Percentiles rank a stretch among this genome's conserved stretches.
Conservation (phyloP, 495 filamentous ascomycete genomes). For the Apodospora peruviana region DNA sequence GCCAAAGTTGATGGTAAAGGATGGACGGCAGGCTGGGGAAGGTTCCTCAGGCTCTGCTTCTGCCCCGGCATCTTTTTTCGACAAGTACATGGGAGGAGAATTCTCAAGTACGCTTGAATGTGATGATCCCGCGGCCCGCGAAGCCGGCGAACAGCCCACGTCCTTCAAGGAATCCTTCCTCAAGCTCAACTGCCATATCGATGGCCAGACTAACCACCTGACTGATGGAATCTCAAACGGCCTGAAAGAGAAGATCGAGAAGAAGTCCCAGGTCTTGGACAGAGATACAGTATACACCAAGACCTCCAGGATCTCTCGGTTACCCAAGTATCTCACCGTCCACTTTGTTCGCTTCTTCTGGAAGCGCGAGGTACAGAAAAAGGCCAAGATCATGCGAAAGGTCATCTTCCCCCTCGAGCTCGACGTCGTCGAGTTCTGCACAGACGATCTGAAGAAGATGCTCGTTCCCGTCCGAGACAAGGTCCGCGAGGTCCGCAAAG, state of each 20-base stretch:
- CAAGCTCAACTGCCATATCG: conserved; percentile 95
- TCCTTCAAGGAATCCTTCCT: conserved; percentile 69
- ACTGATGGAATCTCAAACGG: conserved; percentile 78
- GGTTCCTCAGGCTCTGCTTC: conserved; percentile 37
- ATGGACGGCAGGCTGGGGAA: conserved; percentile 17
- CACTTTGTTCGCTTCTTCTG: conserved; percentile 99
- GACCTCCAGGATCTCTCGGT: conserved; percentile 74
- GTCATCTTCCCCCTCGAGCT: conserved; percentile 92
- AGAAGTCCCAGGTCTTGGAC: conserved; percentile 70
- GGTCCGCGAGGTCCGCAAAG: conserved; percentile 91
- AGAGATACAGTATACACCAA: conserved; percentile 83
- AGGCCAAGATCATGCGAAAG: conserved; percentile 99
- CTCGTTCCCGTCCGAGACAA: conserved; percentile 90
- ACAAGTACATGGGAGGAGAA: conserved; percentile 80
- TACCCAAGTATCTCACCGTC: conserved; percentile 93
- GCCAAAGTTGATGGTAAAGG: conserved; percentile 67
- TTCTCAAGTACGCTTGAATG: conserved; percentile 75
- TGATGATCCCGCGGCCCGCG: conserved; percentile 71
- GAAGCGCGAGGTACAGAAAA: conserved; percentile 90
- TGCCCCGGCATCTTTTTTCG: conserved; percentile 63
- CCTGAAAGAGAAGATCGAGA: conserved; percentile 85
- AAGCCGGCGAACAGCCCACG: conserved; percentile 67
- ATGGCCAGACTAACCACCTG: conserved; percentile 76
- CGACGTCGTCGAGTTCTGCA: conserved; percentile 92
- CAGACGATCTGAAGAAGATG: conserved; percentile 75